Conservation (phyloP, 2,329 filamentous ascomycete genomes). For the Apiospora arundinis region DNA sequence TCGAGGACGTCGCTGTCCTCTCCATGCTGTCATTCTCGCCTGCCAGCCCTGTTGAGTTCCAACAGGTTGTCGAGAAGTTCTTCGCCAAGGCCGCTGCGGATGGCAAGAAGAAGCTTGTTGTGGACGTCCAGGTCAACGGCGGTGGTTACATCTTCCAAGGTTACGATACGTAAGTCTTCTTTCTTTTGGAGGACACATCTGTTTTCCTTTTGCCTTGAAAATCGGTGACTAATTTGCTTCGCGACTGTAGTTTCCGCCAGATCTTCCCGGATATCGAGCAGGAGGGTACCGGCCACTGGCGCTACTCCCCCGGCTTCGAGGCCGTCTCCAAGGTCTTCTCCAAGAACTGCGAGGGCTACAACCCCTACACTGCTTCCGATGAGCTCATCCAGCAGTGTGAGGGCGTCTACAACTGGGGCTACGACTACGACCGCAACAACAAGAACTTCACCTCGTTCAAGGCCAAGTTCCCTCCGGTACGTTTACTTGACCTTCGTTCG, state of each 20-base stretch:
- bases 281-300: conserved; percentile 48
- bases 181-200: neutral
- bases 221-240: neutral
- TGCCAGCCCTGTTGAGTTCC: conserved; percentile 38
- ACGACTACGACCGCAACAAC: conserved; percentile 54
- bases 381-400: conserved; percentile 52
- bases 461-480: conserved; percentile 51
- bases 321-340: conserved; percentile 39
- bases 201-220: neutral
- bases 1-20: conserved; percentile 41
- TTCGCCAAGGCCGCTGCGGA: conserved; percentile 45
- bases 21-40: conserved; percentile 39
- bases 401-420: conserved; percentile 56
- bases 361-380: conserved; percentile 34
- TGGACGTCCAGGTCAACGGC: conserved; percentile 62
- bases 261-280: conserved; percentile 57
- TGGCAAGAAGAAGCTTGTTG: conserved; percentile 61
- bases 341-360: conserved; percentile 35
- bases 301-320: conserved; percentile 47
- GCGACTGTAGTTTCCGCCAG: conserved; percentile 49
- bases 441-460: conserved; percentile 57
- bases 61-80: conserved; percentile 40
- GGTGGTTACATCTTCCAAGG: conserved; percentile 61
- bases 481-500: too few species aligned
- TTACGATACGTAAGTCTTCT: conserved; percentile 50